Percentiles rank a stretch among this genome's conserved stretches.
Evolutionary conservation across 1,139 yeast species (phyloP).

Genomic region (Debaryomyces robertsiae): DNA sequence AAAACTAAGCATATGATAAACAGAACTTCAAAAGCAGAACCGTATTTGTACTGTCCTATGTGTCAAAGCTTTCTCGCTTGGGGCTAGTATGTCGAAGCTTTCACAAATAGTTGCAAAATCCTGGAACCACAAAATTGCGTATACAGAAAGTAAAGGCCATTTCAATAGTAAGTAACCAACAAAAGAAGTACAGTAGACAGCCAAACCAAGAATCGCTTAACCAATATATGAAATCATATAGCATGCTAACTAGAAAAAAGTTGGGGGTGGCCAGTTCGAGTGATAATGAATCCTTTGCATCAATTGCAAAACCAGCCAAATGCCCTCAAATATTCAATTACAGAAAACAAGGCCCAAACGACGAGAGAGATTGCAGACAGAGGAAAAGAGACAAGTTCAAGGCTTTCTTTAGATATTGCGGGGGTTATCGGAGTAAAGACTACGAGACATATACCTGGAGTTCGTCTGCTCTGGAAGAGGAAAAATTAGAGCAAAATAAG

Average conservation of each 20-base stretch:
- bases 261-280: neutral
- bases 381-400: constrained; percentile 7
- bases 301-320: constrained; percentile 6
- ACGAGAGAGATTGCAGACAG: neutral
- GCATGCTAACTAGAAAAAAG: neutral
- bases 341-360: too few species aligned
- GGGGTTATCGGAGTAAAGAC: neutral
- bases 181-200: too few species aligned
- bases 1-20: too few species aligned
- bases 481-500: too few species aligned
- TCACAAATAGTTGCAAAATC: constrained; percentile 9
- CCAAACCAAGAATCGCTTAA: neutral
- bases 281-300: neutral
- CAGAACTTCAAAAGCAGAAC: too few species aligned
- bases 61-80: too few species aligned
- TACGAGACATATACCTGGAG: neutral
- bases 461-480: neutral
- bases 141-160: neutral
- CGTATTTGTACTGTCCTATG: too few species aligned
- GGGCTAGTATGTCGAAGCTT: neutral
- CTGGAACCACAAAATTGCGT: constrained; percentile 3
- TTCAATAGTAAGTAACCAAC: too few species aligned
- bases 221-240: neutral
- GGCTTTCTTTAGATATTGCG: neutral
- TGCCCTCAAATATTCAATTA: neutral